These are phyloP conservation scores for Talaromyces sp. DNA, from an alignment of 2,329 filamentous ascomycete species.

Conservation along the genomic window DNA sequence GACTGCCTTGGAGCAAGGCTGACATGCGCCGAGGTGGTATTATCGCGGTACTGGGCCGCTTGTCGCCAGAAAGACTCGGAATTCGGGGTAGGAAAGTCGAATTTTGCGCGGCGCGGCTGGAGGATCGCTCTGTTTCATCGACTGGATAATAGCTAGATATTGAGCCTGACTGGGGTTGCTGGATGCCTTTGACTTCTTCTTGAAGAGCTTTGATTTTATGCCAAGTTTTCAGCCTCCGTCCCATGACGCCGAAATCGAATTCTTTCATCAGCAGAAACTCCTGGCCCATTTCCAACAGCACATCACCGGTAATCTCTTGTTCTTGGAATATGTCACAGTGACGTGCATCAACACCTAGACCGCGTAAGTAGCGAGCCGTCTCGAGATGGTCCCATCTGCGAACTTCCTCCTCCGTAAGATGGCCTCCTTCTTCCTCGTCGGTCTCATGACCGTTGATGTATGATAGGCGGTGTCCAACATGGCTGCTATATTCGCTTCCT, in stretches of 20 bases:
- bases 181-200: slow-evolving; percentile 70
- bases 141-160: slow-evolving; percentile 42
- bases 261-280: slow-evolving; percentile 93
- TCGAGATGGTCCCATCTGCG: slow-evolving; percentile 74
- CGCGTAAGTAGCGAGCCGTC: slow-evolving; percentile 86
- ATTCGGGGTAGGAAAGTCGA: slow-evolving; percentile 44
- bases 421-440: slow-evolving; percentile 79
- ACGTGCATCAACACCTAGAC: slow-evolving; percentile 76
- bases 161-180: slow-evolving; percentile 42
- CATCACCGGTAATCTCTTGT: slow-evolving; percentile 93
- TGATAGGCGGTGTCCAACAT: slow-evolving; percentile 71
- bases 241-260: slow-evolving; percentile 88
- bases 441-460: slow-evolving; percentile 95
- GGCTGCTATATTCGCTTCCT: slow-evolving; percentile 84
- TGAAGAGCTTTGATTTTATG: slow-evolving; percentile 92
- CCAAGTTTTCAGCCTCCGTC: slow-evolving; percentile 87
- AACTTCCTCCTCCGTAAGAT: slow-evolving; percentile 71
- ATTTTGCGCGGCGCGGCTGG: slow-evolving; percentile 37
- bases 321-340: slow-evolving; percentile 94
- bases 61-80: slow-evolving; percentile 37
- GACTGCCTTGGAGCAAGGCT: slow-evolving; percentile 27
- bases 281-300: slow-evolving; percentile 91
- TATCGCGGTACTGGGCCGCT: slow-evolving; percentile 27
- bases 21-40: slow-evolving; percentile 33
- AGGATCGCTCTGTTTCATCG: slow-evolving; percentile 44